Percentiles rank a stretch among this genome's conserved stretches.
Evolutionary conservation across 495 filamentous ascomycete genomes (phyloP).

Genomic region (Aspergillus incahuasiensis): DNA sequence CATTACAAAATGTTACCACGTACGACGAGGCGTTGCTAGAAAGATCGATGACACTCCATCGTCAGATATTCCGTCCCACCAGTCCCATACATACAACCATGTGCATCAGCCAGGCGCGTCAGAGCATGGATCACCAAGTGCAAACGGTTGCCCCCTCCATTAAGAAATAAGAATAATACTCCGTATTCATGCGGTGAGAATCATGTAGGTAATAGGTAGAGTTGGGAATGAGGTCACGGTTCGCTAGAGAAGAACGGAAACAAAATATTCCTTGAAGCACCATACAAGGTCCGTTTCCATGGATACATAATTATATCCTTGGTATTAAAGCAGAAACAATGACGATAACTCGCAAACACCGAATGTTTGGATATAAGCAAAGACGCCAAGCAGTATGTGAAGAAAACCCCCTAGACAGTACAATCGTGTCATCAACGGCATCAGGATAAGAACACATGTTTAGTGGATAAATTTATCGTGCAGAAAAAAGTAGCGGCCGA

Average conservation of each 20-base stretch:
- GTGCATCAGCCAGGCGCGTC: neutral
- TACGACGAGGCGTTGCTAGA: neutral
- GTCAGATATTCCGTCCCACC: neutral
- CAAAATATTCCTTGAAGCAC: neutral
- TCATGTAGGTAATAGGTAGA: neutral
- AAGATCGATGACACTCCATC: neutral
- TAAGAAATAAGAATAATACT: neutral
- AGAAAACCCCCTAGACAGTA: constrained; percentile 6
- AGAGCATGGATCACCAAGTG: neutral
- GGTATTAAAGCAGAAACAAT: constrained; percentile 5
- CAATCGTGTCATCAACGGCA: constrained; percentile 11
- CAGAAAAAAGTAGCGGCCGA: constrained; percentile 2
- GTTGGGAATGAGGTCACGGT: neutral
- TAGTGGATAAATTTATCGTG: constrained; percentile 4
- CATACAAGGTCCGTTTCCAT: neutral
- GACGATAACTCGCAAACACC: neutral
- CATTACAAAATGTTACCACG: neutral
- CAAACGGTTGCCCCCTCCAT: neutral
- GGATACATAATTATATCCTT: constrained; percentile 2
- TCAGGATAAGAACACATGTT: constrained; percentile 13
- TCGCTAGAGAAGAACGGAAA: constrained; percentile 16
- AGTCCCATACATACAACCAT: neutral
- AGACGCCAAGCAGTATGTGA: neutral
- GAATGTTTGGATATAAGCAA: neutral
- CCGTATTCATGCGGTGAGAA: neutral